Evolutionary conservation across 1,284 basidiomycete species (phyloP), one percentile per base, ranked within the genome.

Genomic region (Butyriboletus appendiculatus): DNA sequence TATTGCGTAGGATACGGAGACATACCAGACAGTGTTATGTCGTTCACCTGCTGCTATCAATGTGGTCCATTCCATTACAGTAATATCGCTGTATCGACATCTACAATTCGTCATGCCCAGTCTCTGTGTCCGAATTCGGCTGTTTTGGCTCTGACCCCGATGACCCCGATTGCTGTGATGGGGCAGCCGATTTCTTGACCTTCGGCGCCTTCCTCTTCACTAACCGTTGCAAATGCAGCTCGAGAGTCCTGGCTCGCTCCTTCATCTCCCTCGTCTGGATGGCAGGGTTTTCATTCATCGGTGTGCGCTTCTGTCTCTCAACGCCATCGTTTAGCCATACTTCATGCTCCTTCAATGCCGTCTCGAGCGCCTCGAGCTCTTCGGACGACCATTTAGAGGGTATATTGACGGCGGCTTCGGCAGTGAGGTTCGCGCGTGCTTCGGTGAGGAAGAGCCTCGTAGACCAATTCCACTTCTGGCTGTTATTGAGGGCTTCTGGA

Each of bases 231-330:
- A 95, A 75, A 55, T 86, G 85, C 48, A 76, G 80, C 76, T 95
- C 92, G 34, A 98, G 74, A 43, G 81, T 81, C 77, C 88, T 90
- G 42, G 90, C 90, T 50, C 86, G 79, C 54, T 85, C 84, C 71
- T 88, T 87, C 81, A 97, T 85, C 72, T 96, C 94, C 62, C 76
- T 81, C 48, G 86, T 87, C 67, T 87, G 81, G 43, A 97, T 82
- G 20, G 89, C 87, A 0, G 94, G 92, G 66, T 96, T 86, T 69
- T 91, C 84, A 64, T 90, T 82, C 69, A 79, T 73, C 70, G 84
- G 79, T 45, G 89, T 82, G 47, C 69, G 69, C 75, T 86, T 89
- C 74, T 96, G 94, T 73, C 84, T 85, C 74, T 89, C 86, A 39
- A 94, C 88, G 71, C 82, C 82, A 52, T 82, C 84, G 61, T 85